A percentile compares a stretch with the other conserved stretches of the same genome.
Conservation (phyloP, 257 asterid species). For the Asclepias syriaca region DNA sequence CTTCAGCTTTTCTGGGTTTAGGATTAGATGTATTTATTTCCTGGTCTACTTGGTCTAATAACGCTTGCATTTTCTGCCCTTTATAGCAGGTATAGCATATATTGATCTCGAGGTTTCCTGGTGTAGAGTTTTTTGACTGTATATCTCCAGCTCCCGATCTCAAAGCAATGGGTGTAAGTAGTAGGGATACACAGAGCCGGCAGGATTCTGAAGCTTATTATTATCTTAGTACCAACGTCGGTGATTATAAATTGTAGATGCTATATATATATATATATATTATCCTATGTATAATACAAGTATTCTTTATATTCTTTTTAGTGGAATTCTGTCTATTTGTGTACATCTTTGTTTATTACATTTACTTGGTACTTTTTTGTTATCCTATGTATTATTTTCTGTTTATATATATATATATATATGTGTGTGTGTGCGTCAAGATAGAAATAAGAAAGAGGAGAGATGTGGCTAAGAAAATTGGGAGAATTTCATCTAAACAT, state of each 20-base stretch:
- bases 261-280: neutral
- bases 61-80: neutral
- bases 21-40: neutral
- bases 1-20: neutral
- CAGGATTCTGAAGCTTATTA: neutral
- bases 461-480: neutral
- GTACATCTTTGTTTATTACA: neutral
- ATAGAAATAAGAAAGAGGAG: neutral
- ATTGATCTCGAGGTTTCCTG: neutral
- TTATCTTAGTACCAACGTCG: neutral
- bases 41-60: neutral
- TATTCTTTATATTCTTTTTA: neutral
- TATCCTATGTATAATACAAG: neutral
- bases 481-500: neutral
- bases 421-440: too few species aligned
- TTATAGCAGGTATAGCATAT: neutral
- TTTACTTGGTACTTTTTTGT: too few species aligned
- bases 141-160: neutral
- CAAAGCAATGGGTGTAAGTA: neutral
- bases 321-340: neutral
- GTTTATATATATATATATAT: too few species aligned
- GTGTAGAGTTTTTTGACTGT: neutral
- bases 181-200: neutral
- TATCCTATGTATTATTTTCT: too few species aligned
- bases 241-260: neutral